Base-by-base conservation (phyloP, 129 eudicot genomes). In the Calendula officinalis region DNA sequence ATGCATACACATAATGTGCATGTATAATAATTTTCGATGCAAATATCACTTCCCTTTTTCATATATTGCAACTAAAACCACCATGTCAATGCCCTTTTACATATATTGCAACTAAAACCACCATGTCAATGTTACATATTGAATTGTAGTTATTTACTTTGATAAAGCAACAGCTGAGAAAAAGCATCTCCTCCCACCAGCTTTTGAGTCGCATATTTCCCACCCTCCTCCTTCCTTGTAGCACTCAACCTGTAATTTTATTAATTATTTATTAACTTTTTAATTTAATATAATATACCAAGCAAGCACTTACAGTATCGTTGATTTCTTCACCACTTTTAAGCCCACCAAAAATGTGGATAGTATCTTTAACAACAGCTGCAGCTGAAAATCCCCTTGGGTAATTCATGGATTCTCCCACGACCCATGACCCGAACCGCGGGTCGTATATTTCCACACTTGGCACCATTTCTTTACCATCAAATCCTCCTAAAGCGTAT, bases 151-250 rank as follows among this genome's bases (percentile, higher is more conserved):
- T 59, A 27, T 30, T 9, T 62, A 43, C 51, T 22, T 22, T 60
- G 60, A 62, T n/a, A 77, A 41, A 40, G 83, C 89, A 64, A 81
- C 62, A 12, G 95, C 89, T 1, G 95, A 86, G 68, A 79, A 71
- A 37, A 75, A 86, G 73, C 95, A 81, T 74, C 86, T 77, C 61
- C 56, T 35, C 8, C 97, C 89, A 10, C 79, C 15, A 32, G 68
- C 82, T 53, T 39, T 72, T 56, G 73, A 75, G 57, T 75, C 77
- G 27, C 79, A 58, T 42, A 11, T 46, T 57, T 79, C 68, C 97
- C 97, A 90, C 11, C 89, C 91, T 64, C 59, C 56, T 35, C 85
- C 89, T 40, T 81, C 95, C 70, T 83, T 70, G 79, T 90, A 86
- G 53, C 86, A 68, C 67, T 86, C 97, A 74, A 90, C 70, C 97